Evolutionary conservation across 129 eudicot genomes (phyloP), one percentile per base, ranked within the genome.

Genomic region (Flaveria sonorensis): DNA sequence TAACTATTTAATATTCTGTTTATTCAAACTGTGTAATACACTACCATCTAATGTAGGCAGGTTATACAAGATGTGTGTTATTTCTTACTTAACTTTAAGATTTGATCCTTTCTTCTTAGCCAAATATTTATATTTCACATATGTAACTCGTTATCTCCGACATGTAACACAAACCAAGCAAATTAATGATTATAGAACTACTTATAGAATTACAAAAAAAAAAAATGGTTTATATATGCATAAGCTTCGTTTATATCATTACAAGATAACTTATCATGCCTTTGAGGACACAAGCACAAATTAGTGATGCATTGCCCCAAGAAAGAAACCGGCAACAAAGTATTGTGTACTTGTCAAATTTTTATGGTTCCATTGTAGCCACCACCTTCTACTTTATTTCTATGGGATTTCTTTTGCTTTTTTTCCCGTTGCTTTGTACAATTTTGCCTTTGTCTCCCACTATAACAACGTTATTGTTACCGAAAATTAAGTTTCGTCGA

Each of bases 361-460:
- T 14, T 46, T 26, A 74, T 23, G 79, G 71, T 61, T 40, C 47
- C 20, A 2, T 23, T n/a, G 20, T 10, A 71, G 43, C 72, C 82
- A 60, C 77, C 3, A 28, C 55, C 30, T 15, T 9, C 7, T 1
- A 62, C 78, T 79, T 79, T 79, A 5, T 79, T 62, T 63, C 9
- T 71, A 47, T 62, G 73, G 57, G 4, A 13, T 69, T 61, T 61
- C 61, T 42, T 71, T 71, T 61, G 55, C 77, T 42, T 79, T 70
- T 70, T 9, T n/a, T 19, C 9, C n/a, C 13, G 36, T 28, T 3
- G 57, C 51, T 43, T 69, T 47, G 28, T 11, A 21, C 10, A 21
- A 21, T 42, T 39, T 11, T 9, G 28, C 47, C 76, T 46, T 47
- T 70, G 26, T 69, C 76, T n/a, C 70, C 46, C 63, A 60, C 48